Conservation (phyloP, 306 rosid species). For the Cucurbita ficifolia region DNA sequence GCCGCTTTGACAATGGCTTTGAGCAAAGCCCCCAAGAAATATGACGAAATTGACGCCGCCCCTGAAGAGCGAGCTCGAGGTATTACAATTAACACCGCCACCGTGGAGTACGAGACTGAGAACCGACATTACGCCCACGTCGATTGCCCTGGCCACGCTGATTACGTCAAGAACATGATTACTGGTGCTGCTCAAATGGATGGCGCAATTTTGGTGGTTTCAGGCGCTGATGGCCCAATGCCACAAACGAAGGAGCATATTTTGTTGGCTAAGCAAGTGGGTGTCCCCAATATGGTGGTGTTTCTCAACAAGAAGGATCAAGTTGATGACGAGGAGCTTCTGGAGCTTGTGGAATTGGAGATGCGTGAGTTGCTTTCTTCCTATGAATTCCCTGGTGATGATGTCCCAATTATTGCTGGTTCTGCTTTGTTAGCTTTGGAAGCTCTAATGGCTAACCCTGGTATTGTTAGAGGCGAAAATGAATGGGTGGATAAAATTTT, state of each 20-base stretch:
- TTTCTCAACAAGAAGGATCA: conserved; percentile 76
- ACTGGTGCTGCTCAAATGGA: conserved; percentile 38
- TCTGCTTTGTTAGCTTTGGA: conserved; percentile 67
- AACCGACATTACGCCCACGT: conserved; percentile 55
- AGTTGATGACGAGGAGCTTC: conserved; percentile 77
- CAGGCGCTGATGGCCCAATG: conserved; percentile 21
- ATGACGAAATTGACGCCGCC: conserved; percentile 84
- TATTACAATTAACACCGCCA: conserved; percentile 83
- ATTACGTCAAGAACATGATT: conserved; percentile 34
- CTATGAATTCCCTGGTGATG: conserved; percentile 79
- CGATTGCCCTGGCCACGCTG: conserved; percentile 38
- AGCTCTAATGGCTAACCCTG: conserved; percentile 60
- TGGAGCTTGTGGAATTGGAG: conserved; percentile 67
- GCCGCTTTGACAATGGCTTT: conserved; percentile 89
- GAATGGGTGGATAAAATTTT: conserved; percentile 75
- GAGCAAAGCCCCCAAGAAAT: conserved; percentile 49
- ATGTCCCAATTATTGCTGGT: conserved; percentile 62
- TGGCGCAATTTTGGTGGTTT: conserved; percentile 27
- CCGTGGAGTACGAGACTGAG: conserved; percentile 82
- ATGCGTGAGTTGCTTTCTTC: conserved; percentile 64
- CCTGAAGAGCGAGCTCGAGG: conserved; percentile 87
- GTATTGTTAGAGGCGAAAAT: conserved; percentile 46
- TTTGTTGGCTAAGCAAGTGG: conserved; percentile 68
- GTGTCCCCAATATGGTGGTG: conserved; percentile 68
- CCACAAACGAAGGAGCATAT: conserved; percentile 65